Percentiles rank a stretch among this genome's conserved stretches.
Evolutionary conservation across 306 rosid species (phyloP).

Genomic region (Cucurbita pepo): DNA sequence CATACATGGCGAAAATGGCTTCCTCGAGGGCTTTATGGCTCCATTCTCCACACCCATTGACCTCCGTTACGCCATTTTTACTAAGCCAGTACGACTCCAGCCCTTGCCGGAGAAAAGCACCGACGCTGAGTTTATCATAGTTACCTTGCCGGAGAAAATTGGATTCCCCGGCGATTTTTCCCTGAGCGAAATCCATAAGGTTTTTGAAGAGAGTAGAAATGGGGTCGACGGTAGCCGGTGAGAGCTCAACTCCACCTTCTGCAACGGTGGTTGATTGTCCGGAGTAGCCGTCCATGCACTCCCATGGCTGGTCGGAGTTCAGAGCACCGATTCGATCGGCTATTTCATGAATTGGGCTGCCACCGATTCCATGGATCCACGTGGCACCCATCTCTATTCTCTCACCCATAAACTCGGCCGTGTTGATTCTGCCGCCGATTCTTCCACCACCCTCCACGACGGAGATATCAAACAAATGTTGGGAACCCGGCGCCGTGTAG

Average conservation of each 20-base stretch:
- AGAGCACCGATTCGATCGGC: conserved; percentile 59
- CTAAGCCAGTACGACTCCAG: conserved; percentile 41
- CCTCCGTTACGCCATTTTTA: conserved; percentile 21
- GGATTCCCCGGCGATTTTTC: conserved; percentile 23
- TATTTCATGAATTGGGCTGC: conserved; percentile 69
- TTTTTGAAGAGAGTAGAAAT: conserved; percentile 44
- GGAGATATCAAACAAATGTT: conserved; percentile 52
- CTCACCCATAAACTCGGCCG: conserved; percentile 85
- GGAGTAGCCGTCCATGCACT: conserved; percentile 62
- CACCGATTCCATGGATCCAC: conserved; percentile 96
- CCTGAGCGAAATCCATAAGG: conserved; percentile 62
- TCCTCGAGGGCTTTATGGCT: conserved; percentile 41
- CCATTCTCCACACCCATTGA: conserved; percentile 45
- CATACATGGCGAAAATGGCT: conserved; percentile 62
- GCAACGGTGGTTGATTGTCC: conserved; percentile 51
- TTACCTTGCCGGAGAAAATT: conserved; percentile 10
- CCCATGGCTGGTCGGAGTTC: conserved; percentile 77
- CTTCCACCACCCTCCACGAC: conserved; percentile 82
- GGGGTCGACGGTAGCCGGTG: conserved; percentile 40
- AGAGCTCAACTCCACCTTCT: conserved; percentile 56
- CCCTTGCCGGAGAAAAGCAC: conserved; percentile 50
- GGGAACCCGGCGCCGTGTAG: conserved; percentile 30
- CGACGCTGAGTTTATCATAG: conserved; percentile 37
- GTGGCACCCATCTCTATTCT: conserved; percentile 95
- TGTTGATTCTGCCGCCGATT: conserved; percentile 87